Conservation (phyloP, 805 yeast species). For the Myxozyma lipomycoides region DNA sequence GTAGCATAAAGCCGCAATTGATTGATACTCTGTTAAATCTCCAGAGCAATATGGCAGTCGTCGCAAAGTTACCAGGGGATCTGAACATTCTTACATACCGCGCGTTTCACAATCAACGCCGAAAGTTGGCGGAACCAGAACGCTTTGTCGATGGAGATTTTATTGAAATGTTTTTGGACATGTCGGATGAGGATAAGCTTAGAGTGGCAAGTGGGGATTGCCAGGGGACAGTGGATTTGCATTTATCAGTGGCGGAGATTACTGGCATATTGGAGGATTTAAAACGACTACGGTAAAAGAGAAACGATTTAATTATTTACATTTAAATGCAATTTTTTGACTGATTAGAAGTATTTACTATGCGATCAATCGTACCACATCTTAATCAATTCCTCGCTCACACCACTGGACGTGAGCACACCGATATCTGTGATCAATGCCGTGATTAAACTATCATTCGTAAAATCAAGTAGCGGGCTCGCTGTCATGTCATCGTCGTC, state of each 20-base stretch:
- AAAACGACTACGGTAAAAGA: slow-evolving; percentile 20
- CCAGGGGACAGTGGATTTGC: slow-evolving; percentile 8
- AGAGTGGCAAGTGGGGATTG: slow-evolving; percentile 9
- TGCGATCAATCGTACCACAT: slow-evolving; percentile 46
- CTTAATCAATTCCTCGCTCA: slow-evolving; percentile 95
- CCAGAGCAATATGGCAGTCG: slow-evolving; percentile 22
- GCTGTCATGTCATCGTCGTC: slow-evolving; percentile 37
- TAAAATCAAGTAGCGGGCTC: slow-evolving; percentile 78
- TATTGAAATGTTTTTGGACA: slow-evolving; percentile 24
- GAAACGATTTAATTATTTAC: not conserved
- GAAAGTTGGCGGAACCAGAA: slow-evolving; percentile 9
- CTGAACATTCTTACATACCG: slow-evolving; percentile 13
- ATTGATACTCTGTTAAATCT: slow-evolving; percentile 21
- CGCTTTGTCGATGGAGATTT: slow-evolving; percentile 30
- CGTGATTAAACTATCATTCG: slow-evolving; percentile 92
- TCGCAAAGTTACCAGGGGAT: slow-evolving; percentile 17
- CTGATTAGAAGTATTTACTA: not conserved
- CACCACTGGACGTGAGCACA: slow-evolving; percentile 94
- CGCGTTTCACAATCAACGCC: slow-evolving; percentile 15
- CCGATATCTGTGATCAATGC: slow-evolving; percentile 96
- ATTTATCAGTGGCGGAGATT: slow-evolving; percentile 3
- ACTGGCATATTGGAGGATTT: slow-evolving; percentile 22
- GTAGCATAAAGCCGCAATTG: slow-evolving; percentile 12
- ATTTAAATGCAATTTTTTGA: not conserved
- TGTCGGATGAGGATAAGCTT: slow-evolving; percentile 11